Base-by-base conservation (phyloP, 2,329 filamentous ascomycete species). In the Fusarium sp. region DNA sequence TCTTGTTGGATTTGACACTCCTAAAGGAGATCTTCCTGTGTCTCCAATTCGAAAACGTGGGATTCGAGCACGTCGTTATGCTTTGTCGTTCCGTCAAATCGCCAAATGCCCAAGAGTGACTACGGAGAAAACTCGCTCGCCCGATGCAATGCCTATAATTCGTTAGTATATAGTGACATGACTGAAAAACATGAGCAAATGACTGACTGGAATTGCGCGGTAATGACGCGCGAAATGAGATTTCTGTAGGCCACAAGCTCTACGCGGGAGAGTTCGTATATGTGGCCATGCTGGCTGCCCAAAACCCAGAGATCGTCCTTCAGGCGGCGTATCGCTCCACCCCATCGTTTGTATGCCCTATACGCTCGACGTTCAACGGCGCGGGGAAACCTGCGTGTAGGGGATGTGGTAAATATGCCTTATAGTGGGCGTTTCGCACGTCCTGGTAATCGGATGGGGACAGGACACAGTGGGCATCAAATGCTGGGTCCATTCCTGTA, bases 121-220 rank as follows among this genome's bases (percentile, higher is more conserved):
- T 2, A 5, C 36, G 36, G 10, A 7, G 36, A 20, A 38, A 38
- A 2, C 36, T 38, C 18, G 36, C 36, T 3, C 10, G 36, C 36
- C 17, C 10, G 36, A 0, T 18, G 0, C 36, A 20, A 36, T 34
- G 14, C 0, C 14, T 8, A 15, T 5, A 36, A 36, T 36, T 36
- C 1, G 34, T 18, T 18, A 18, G 34, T 36, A 36, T 1, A 1
- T 3, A 17, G 34, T 17, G 0, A 9, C 1, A 9, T 17, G 1
- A 17, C 34, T 17, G 15, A 4, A 36, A 17, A 17, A 3, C 15
- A 17, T 36, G 4, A 17, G 34, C 1, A 17, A 17, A 9, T 36
- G 2, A 17, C 34, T 36, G 34, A 36, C 34, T 36, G 0, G 4
- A 20, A 38, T 2, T 6, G 10, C 18, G 22, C 15, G 22, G 9